Conservation (phyloP, 768 basidiomycete genomes). For the Russula virescens region DNA sequence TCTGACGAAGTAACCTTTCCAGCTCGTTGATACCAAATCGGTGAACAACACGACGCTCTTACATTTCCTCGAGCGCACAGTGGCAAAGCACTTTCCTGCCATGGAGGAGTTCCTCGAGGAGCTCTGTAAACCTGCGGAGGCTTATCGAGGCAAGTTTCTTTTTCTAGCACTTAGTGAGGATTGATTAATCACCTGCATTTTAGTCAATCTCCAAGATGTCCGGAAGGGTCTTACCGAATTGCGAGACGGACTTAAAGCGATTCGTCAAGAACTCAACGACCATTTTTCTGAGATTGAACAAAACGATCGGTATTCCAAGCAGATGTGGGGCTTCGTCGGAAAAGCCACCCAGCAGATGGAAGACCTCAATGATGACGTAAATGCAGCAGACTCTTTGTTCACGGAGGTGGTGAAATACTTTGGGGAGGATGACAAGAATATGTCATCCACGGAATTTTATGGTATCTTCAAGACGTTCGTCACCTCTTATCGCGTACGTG, state of each 20-base stretch:
- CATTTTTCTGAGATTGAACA: slow-evolving; percentile 70
- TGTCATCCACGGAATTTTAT: slow-evolving; percentile 89
- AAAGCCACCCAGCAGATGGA: slow-evolving; percentile 71
- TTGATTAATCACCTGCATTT: slow-evolving; percentile 18
- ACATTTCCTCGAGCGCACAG: slow-evolving; percentile 88
- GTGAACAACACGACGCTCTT: slow-evolving; percentile 89
- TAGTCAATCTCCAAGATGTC: slow-evolving; percentile 84
- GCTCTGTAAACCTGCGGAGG: slow-evolving; percentile 82
- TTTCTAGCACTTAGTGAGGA: background rate
- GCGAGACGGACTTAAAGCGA: slow-evolving; percentile 67
- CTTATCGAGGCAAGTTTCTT: slow-evolving; percentile 62
- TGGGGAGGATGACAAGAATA: slow-evolving; percentile 86
- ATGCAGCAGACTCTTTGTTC: slow-evolving; percentile 77
- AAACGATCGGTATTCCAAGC: slow-evolving; percentile 74
- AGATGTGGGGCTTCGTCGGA: slow-evolving; percentile 88
- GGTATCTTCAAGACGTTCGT: slow-evolving; percentile 96
- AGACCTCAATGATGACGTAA: slow-evolving; percentile 82
- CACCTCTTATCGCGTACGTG: slow-evolving; percentile 77
- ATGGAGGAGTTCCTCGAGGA: slow-evolving; percentile 89
- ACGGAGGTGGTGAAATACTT: slow-evolving; percentile 84
- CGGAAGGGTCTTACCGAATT: slow-evolving; percentile 70
- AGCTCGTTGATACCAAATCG: slow-evolving; percentile 98
- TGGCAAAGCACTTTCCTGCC: slow-evolving; percentile 79
- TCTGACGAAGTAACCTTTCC: background rate
- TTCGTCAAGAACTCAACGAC: slow-evolving; percentile 73